Evolutionary conservation across 495 filamentous ascomycete genomes (phyloP), one percentile per base, ranked within the genome.

Genomic region (Penicillium crystallinum): DNA sequence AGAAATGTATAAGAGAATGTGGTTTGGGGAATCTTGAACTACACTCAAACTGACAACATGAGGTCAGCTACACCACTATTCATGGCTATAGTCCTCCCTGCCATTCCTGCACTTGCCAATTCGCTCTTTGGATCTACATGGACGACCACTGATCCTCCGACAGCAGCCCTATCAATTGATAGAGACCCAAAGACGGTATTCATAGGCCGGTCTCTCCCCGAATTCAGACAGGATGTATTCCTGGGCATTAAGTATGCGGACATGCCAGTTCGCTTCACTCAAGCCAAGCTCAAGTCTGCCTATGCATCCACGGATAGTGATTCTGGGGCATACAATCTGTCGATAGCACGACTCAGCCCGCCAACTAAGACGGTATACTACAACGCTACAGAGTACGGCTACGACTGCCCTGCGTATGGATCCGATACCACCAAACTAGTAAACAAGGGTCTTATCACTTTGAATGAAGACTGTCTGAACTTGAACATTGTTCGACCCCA

Each of bases 391-490:
- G 45, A 63, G 31, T 72, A 72, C 41, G 66, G 69, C n/a, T 53
- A 66, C 34, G 69, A 72, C 15, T 70, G 69, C 46, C 69, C 69
- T 12, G 66, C 59, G 0, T 72, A 72, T 46, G 68, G 68, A 23
- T 68, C 64, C 7, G 66, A 71, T 36, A 59, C 61, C 15, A 62
- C 54, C 6, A 59, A 44, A 0, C 23, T 70, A 4, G 56, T 68
- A 4, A 42, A 60, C 2, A 42, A 34, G 37, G 66, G 69, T 1
- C 43, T 64, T n/a, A 58, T 64, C 21, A 35, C 48, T 30, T 36
- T 64, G 46, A 72, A 65, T 45, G 84, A 89, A 55, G 73, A 89
- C 64, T 89, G 85, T 55, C 65, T 86, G 17, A 85, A 78, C 51
- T 58, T 88, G 46, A 87, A 86, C 55, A 71, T 89, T 9, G 68